Base-by-base conservation (phyloP, 768 basidiomycete species). In the Lactifluus volemus region DNA sequence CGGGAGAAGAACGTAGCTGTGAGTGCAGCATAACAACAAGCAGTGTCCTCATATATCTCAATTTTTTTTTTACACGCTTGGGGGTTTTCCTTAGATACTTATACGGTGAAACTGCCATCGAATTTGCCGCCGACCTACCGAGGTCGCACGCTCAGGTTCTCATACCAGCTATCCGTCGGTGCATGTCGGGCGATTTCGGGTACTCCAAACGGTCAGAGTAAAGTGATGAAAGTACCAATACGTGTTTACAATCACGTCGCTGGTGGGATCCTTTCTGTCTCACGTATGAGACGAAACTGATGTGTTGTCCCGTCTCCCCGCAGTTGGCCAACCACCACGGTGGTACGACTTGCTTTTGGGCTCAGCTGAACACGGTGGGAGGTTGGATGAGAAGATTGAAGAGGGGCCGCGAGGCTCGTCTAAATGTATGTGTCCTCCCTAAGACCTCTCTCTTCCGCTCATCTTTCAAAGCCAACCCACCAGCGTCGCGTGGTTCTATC, bases 191-290 rank as follows among this genome's bases (percentile, higher is more conserved):
- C 87, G 41, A 70, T 70, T 41, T 68, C 72, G 53, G 67, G 73
- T 60, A 45, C 66, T 12, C 75, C 72, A 39, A 80, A 77, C 64
- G 83, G 82, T 67, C 76, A 78, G 58, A 88, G 89, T 72, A 76
- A 84, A 38, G 81, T 94, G 3, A 91, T 96, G 87, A 89, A 88
- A 53, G 88, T 98, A 1, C 96, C 96, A 0, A 86, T 99, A 49
- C 77, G 93, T 25, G 78, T 98, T 5, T 98, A 97, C 74, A 94
- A 92, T 60, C 78, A 94, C 65, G 89, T 97, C 59, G 76, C 82
- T 49, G 83, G 94, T 93, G 66, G 8, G 39, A 59, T 14, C 36
- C 44, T 42, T 49, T 42, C 12, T 1, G 10, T 17, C 25, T 41
- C 51, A 15, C 38, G 9, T 0, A 38, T 30, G 45, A 25, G 25